Evolutionary conservation across 768 basidiomycete species (phyloP).

Genomic region (Termitomyces sp.): DNA sequence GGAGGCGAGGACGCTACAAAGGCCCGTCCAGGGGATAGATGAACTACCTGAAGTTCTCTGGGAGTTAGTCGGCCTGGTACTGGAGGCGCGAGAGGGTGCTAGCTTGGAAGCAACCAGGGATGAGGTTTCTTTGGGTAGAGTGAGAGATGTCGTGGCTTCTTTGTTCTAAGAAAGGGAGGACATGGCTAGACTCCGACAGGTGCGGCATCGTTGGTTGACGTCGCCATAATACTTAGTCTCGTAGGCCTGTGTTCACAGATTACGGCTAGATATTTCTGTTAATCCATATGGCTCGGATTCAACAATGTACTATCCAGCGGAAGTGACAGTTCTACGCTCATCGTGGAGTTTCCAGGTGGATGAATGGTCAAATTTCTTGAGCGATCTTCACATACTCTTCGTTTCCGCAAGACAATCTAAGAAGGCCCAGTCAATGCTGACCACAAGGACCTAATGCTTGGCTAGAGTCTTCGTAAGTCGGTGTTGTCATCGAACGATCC

Average conservation of each 20-base stretch:
- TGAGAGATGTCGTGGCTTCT: slow-evolving; percentile 22
- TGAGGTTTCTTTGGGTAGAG: slow-evolving; percentile 21
- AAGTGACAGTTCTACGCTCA: background rate
- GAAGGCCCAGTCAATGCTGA: background rate
- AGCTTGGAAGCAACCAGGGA: slow-evolving; percentile 17
- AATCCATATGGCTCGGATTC: background rate
- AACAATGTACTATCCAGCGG: background rate
- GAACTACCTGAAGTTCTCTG: slow-evolving; percentile 25
- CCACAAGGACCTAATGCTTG: background rate
- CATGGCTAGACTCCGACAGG: background rate
- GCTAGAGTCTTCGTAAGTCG: background rate
- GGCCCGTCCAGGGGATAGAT: slow-evolving; percentile 20
- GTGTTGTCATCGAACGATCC: background rate
- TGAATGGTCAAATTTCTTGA: background rate
- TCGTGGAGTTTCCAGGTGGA: background rate
- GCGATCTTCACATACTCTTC: background rate
- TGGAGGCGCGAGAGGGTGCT: slow-evolving; percentile 26
- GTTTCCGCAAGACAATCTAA: background rate
- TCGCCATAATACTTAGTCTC: background rate
- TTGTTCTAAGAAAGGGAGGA: slow-evolving; percentile 13
- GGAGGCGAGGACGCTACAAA: slow-evolving; percentile 21
- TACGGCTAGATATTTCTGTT: background rate
- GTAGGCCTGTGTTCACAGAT: background rate
- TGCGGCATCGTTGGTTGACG: background rate
- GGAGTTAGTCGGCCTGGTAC: slow-evolving; percentile 26